phyloP scores from a whole-genome alignment of 257 asterid species.

The Lycium ferocissimum region DNA sequence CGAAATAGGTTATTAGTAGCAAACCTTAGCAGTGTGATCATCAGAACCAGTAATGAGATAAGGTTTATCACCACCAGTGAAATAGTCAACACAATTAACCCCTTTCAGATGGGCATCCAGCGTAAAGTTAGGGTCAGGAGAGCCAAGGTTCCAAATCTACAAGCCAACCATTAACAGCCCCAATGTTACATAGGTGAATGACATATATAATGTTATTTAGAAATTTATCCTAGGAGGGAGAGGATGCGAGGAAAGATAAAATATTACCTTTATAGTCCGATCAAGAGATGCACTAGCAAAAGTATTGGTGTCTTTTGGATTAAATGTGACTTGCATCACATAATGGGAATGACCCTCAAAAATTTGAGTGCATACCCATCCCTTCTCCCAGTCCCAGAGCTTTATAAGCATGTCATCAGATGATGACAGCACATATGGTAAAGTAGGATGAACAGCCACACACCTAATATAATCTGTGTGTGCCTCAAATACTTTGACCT shows the following conservation, averaged over 20 bases:
- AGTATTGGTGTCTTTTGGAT: constrained; percentile 98
- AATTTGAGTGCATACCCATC: constrained; percentile 95
- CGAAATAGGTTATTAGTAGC: constrained; percentile 31
- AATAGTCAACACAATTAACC: constrained; percentile 96
- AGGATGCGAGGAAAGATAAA: not conserved
- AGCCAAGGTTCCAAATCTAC: constrained; percentile 99
- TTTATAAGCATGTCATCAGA: constrained; percentile 99
- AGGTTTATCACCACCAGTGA: constrained; percentile 98
- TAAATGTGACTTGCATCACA: constrained; percentile 98
- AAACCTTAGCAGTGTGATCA: constrained; percentile 99
- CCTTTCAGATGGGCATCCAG: constrained; percentile 97
- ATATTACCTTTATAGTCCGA: constrained; percentile 86
- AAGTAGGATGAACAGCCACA: constrained; percentile 98
- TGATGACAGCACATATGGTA: constrained; percentile 92
- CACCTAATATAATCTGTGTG: constrained; percentile 99
- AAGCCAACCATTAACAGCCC: constrained; percentile 38
- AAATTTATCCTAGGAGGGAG: constrained; percentile 11
- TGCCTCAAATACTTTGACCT: constrained; percentile 95
- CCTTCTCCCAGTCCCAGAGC: constrained; percentile 99
- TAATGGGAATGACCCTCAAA: constrained; percentile 99
- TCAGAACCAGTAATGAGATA: constrained; percentile 95
- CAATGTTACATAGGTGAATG: not conserved
- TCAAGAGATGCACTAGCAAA: constrained; percentile 99
- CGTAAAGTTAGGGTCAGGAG: constrained; percentile 99
- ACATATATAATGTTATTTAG: not conserved